A percentile compares a stretch with the other conserved stretches of the same genome.
phyloP scores from a whole-genome alignment of 2,329 filamentous ascomycete genomes.

The Sordariomycetes sp. region DNA sequence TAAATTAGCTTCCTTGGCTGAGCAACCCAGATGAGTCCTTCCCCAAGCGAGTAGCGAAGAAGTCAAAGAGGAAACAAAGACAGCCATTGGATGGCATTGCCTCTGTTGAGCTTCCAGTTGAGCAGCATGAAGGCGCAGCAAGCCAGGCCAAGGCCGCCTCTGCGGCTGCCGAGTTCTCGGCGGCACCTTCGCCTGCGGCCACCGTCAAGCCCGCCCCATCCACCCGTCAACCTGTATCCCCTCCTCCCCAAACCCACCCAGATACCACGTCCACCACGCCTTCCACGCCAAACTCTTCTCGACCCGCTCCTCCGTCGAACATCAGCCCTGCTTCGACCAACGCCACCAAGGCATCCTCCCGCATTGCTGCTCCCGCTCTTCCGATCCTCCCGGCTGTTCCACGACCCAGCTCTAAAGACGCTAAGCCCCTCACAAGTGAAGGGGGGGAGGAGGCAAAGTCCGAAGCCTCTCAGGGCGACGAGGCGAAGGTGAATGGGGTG shows the following conservation, averaged over 20 bases:
- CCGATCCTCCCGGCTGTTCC: constrained; percentile 37
- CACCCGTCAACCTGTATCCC: not conserved
- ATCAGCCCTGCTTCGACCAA: constrained; percentile 9
- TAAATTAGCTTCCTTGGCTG: constrained; percentile 2
- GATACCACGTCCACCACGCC: constrained; percentile 1
- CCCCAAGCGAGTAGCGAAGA: constrained; percentile 17
- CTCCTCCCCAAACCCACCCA: not conserved
- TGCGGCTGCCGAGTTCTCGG: constrained; percentile 6
- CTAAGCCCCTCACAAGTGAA: constrained; percentile 9
- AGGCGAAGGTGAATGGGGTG: constrained; percentile 2
- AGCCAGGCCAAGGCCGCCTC: constrained; percentile 12
- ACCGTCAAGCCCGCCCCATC: not conserved
- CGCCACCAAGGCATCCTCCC: constrained; percentile 12
- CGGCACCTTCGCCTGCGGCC: not conserved
- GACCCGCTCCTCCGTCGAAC: constrained; percentile 8
- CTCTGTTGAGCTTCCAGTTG: constrained; percentile 30
- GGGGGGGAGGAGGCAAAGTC: not conserved
- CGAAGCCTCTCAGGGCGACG: not conserved
- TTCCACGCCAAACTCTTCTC: constrained; percentile 6
- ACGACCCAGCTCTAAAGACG: constrained; percentile 21
- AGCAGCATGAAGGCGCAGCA: constrained; percentile 21
- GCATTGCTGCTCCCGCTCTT: constrained; percentile 17
- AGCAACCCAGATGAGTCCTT: constrained; percentile 2
- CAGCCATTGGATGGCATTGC: constrained; percentile 21
- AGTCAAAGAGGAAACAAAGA: constrained; percentile 27